Conservation (phyloP, 2,329 filamentous ascomycete species). For the Scedosporium apiospermum region DNA sequence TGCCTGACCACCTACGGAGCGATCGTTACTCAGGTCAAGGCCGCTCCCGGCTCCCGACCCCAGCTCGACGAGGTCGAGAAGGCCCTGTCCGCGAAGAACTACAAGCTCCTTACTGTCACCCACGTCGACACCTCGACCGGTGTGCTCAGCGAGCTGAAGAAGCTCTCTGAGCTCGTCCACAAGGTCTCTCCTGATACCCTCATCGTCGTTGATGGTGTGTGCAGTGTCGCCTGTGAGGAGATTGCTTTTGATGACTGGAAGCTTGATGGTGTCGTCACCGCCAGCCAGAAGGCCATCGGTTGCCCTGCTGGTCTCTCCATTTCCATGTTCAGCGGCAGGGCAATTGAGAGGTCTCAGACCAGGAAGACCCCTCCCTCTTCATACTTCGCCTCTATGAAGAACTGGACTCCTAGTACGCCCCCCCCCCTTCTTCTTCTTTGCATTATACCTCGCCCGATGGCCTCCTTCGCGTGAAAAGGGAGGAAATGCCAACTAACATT, state of each 20-base stretch:
- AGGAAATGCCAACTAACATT: constrained; percentile 4
- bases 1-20: constrained; percentile 88
- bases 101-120: constrained; percentile 90
- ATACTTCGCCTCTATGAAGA: constrained; percentile 95
- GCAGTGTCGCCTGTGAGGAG: constrained; percentile 92
- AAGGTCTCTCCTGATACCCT: constrained; percentile 84
- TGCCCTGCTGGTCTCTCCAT: constrained; percentile 91
- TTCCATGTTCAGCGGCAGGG: constrained; percentile 82
- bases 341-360: constrained; percentile 69
- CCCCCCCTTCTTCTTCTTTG: no score
- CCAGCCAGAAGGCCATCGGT: constrained; percentile 93
- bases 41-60: constrained; percentile 78
- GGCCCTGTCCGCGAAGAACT: constrained; percentile 80
- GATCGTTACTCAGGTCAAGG: constrained; percentile 81
- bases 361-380: constrained; percentile 74
- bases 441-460: background rate
- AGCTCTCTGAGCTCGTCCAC: constrained; percentile 72
- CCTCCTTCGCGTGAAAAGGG: background rate
- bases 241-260: constrained; percentile 94
- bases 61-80: constrained; percentile 81
- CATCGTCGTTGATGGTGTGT: constrained; percentile 89
- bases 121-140: constrained; percentile 97
- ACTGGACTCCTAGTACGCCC: constrained; percentile 79
- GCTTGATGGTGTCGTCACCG: constrained; percentile 85
- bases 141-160: constrained; percentile 83